Conservation (phyloP, 441 rosid species). For the Syzygium syzygioides region DNA sequence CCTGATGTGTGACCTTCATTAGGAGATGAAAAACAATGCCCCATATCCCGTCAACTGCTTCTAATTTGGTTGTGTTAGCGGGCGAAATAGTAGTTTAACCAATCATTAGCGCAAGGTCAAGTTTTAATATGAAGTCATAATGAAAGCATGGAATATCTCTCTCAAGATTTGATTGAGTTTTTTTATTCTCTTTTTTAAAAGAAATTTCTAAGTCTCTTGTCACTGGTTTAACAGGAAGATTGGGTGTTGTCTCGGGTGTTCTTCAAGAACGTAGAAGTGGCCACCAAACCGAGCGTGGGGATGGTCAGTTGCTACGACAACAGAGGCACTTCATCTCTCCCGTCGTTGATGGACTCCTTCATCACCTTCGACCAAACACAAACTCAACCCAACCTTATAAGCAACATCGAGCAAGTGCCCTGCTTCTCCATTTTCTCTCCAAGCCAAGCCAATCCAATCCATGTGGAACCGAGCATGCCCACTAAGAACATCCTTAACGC, state of each 20-base stretch:
- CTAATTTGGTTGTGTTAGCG: not conserved
- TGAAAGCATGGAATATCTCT: not conserved
- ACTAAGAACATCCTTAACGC: not conserved
- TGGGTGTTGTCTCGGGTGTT: slow-evolving; percentile 61
- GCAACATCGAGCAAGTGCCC: slow-evolving; percentile 54
- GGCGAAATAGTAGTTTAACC: not conserved
- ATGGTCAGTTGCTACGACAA: slow-evolving; percentile 20
- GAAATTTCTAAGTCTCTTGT: not conserved
- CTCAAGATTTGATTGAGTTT: not conserved
- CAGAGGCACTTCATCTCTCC: slow-evolving; percentile 33
- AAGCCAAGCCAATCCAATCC: slow-evolving; percentile 11
- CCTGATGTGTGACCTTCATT: not conserved
- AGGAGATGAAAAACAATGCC: not conserved
- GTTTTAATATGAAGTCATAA: not conserved
- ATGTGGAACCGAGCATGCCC: slow-evolving; percentile 12
- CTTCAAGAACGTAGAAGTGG: slow-evolving; percentile 33
- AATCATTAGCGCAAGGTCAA: not conserved
- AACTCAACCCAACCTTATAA: slow-evolving; percentile 6
- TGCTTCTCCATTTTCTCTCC: slow-evolving; percentile 57
- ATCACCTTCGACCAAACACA: slow-evolving; percentile 32
- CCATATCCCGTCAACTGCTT: not conserved
- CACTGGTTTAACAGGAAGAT: slow-evolving; percentile 37
- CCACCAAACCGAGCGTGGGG: slow-evolving; percentile 23
- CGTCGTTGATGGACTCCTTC: slow-evolving; percentile 46
- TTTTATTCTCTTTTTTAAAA: not conserved